These are phyloP conservation scores for Candida quercuum DNA, from an alignment of 805 yeast genomes.

Conservation along the genomic window DNA sequence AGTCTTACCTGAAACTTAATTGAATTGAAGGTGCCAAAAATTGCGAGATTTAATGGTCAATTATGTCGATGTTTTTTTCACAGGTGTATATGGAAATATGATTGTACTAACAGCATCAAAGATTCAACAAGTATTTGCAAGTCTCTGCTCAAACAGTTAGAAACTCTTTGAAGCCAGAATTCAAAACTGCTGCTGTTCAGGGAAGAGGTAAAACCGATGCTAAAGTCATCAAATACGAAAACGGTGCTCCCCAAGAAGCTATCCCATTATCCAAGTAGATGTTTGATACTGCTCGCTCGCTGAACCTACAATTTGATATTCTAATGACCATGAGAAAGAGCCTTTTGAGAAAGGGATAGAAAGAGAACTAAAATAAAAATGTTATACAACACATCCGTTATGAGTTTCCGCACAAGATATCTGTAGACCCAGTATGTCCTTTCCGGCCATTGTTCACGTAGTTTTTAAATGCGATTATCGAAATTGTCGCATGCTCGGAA, in stretches of 20 bases:
- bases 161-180: slow-evolving; percentile 81
- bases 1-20: no score
- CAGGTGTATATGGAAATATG: no score
- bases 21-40: no score
- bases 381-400: no score
- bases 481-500: no score
- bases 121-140: slow-evolving; percentile 84
- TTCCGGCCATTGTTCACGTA: no score
- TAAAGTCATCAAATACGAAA: slow-evolving; percentile 61
- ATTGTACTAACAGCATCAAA: slow-evolving; percentile 21
- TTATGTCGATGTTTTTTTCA: background rate
- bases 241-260: slow-evolving; percentile 50
- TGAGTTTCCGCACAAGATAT: no score
- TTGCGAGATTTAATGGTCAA: no score
- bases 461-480: no score
- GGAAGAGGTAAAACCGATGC: slow-evolving; percentile 74
- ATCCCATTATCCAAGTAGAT: slow-evolving; percentile 25
- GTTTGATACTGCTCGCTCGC: background rate
- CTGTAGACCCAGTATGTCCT: no score
- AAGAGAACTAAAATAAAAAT: no score
- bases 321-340: background rate
- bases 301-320: slow-evolving; percentile 2
- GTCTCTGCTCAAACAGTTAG: slow-evolving; percentile 88
- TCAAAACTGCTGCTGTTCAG: slow-evolving; percentile 61
- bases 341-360: background rate